phyloP scores from a whole-genome alignment of 225 moss, liverwort and hornwort genomes.

The Straminergon stramineum region DNA sequence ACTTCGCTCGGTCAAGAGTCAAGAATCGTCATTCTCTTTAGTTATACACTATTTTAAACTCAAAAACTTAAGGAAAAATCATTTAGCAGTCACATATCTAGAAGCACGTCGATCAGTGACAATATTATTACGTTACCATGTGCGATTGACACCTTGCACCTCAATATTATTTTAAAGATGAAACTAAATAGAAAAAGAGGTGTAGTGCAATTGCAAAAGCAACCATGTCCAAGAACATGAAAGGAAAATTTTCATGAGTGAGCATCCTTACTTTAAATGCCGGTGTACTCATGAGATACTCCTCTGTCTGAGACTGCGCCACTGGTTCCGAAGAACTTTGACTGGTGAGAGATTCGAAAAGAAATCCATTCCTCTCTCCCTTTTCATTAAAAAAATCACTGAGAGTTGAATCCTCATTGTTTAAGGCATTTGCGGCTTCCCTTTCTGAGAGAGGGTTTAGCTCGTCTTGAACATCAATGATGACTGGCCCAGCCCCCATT shows the following conservation, averaged over 20 bases:
- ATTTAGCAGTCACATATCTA: background rate
- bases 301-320: slow-evolving; percentile 5
- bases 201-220: background rate
- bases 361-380: slow-evolving; percentile 9
- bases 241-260: background rate
- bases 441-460: background rate
- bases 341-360: slow-evolving; percentile 54
- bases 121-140: background rate
- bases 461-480: background rate
- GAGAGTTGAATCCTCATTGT: background rate
- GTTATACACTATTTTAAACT: background rate
- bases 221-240: background rate
- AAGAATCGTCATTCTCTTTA: background rate
- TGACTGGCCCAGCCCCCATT: slow-evolving; percentile 55
- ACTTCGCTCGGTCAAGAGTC: background rate
- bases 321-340: slow-evolving; percentile 37
- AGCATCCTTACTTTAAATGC: slow-evolving; percentile 39
- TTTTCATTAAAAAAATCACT: slow-evolving; percentile 28
- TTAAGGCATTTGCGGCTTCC: background rate
- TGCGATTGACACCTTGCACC: background rate
- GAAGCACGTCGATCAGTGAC: background rate
- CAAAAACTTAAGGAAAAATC: background rate
- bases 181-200: background rate
- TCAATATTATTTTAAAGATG: background rate
- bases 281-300: slow-evolving; percentile 48